These are phyloP conservation scores for Avena eriantha DNA, from an alignment of 176 grass and related monocot species.

Conservation along the genomic window DNA sequence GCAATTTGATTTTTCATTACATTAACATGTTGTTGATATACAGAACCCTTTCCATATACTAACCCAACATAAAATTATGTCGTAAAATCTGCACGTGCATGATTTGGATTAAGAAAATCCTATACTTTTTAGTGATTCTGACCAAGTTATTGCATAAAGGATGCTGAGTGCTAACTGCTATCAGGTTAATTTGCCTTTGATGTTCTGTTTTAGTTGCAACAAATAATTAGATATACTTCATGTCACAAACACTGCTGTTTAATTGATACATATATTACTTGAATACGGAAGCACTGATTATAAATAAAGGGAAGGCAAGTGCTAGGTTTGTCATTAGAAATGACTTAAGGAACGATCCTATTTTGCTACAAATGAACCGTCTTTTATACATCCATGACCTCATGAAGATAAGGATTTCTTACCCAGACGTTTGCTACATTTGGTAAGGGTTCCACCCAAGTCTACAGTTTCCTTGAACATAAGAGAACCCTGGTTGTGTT, in stretches of 20 bases:
- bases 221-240: constrained; percentile 54
- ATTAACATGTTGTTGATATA: background rate
- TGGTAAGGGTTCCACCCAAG: constrained; percentile 82
- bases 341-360: constrained; percentile 69
- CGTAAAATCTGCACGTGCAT: background rate
- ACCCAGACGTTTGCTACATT: constrained; percentile 77
- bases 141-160: background rate
- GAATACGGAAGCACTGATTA: constrained; percentile 65
- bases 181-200: background rate
- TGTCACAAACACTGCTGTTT: constrained; percentile 54
- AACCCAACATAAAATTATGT: background rate
- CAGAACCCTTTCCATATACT: background rate
- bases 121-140: background rate
- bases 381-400: constrained; percentile 72
- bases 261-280: constrained; percentile 56
- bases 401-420: constrained; percentile 70
- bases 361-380: constrained; percentile 64
- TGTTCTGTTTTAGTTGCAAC: constrained; percentile 42
- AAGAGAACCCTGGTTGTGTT: constrained; percentile 88
- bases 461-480: constrained; percentile 64
- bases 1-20: background rate
- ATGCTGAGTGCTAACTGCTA: background rate
- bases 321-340: constrained; percentile 58
- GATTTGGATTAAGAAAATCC: background rate
- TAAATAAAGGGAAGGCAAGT: constrained; percentile 58